These are phyloP conservation scores for Yamadazyma triangularis DNA, from an alignment of 1,139 yeast genomes.

Conservation along the genomic window DNA sequence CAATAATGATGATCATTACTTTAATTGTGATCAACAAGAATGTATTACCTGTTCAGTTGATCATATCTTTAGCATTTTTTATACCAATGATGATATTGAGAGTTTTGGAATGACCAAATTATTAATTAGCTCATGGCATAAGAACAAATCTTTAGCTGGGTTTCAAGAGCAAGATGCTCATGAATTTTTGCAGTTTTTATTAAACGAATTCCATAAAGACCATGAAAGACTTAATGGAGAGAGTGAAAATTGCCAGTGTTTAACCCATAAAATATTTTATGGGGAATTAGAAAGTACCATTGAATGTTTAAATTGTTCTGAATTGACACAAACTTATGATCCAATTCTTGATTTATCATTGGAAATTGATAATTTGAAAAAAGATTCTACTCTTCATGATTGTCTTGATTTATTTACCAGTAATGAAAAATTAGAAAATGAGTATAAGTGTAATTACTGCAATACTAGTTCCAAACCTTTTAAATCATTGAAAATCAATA, in stretches of 20 bases:
- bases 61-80: slow-evolving; percentile 65
- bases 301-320: slow-evolving; percentile 64
- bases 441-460: slow-evolving; percentile 66
- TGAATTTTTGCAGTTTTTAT: slow-evolving; percentile 88
- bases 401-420: slow-evolving; percentile 76
- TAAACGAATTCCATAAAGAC: slow-evolving; percentile 74
- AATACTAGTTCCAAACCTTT: slow-evolving; percentile 55
- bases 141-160: slow-evolving; percentile 82
- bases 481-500: slow-evolving; percentile 64
- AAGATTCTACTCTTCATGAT: slow-evolving; percentile 40
- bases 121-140: slow-evolving; percentile 78
- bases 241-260: slow-evolving; percentile 55
- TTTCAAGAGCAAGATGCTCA: slow-evolving; percentile 98
- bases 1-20: slow-evolving; percentile 53
- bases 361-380: slow-evolving; percentile 45
- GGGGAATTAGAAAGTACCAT: slow-evolving; percentile 93
- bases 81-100: slow-evolving; percentile 46
- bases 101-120: slow-evolving; percentile 76
- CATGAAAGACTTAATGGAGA: slow-evolving; percentile 20
- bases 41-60: slow-evolving; percentile 87
- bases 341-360: slow-evolving; percentile 88
- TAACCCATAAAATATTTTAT: slow-evolving; percentile 89
- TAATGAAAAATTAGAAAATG: slow-evolving; percentile 67
- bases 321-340: slow-evolving; percentile 67
- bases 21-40: slow-evolving; percentile 39